These are phyloP conservation scores for Colletotrichum sp. DNA, from an alignment of 2,329 filamentous ascomycete species.

Conservation along the genomic window DNA sequence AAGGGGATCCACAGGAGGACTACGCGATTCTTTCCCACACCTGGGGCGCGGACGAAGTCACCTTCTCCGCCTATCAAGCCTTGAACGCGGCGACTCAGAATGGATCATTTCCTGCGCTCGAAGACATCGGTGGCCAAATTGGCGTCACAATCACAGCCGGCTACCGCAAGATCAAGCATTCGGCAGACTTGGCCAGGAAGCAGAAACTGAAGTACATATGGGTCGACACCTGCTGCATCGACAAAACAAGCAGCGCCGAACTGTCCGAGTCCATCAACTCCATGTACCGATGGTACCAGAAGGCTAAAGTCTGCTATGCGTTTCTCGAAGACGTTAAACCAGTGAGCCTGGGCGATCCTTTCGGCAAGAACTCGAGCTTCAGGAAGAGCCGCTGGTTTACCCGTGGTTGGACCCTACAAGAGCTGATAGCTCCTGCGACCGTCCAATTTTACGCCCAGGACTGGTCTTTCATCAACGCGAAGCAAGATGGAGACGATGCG, in stretches of 20 bases:
- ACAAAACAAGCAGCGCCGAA: constrained; percentile 10
- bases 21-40: constrained; percentile 43
- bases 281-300: constrained; percentile 25
- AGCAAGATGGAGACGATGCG: background rate
- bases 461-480: background rate
- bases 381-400: constrained; percentile 1
- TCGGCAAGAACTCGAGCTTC: constrained; percentile 56
- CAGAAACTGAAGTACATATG: constrained; percentile 23
- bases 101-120: background rate
- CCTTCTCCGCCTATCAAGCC: constrained; percentile 26
- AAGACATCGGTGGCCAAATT: background rate
- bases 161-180: background rate
- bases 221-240: constrained; percentile 27
- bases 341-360: constrained; percentile 64
- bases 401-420: background rate
- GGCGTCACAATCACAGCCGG: background rate
- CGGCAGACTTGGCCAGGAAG: constrained; percentile 15
- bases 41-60: constrained; percentile 35
- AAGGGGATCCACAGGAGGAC: constrained; percentile 13
- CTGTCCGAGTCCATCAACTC: constrained; percentile 25
- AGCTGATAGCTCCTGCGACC: background rate
- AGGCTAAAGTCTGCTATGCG: constrained; percentile 24
- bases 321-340: constrained; percentile 34
- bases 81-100: background rate
- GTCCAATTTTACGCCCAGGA: background rate